Base-by-base conservation (phyloP, 1,139 yeast species). In the Nematodospora anomalae region DNA sequence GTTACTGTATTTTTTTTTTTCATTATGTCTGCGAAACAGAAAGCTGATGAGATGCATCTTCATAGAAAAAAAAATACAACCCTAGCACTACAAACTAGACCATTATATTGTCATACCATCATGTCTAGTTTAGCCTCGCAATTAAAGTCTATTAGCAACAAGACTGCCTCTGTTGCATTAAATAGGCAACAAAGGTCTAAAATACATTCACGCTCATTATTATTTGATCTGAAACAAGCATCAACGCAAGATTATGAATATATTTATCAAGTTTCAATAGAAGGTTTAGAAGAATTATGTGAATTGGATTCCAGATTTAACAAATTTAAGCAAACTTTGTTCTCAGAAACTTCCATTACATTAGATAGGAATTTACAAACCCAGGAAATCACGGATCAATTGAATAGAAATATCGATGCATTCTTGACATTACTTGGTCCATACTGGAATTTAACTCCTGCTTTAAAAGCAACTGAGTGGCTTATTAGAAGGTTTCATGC, bases 401-500 rank as follows among this genome's bases (percentile, higher is more conserved):
- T 94, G 42, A 81, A 89, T 56, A 74, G 72, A 41, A 89, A 92
- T 26, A 76, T 92, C 36, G 76, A 78, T 42, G 82, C 83, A 12
- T 92, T 87, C 53, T 65, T 92, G 44, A 71, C 82, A 36, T 68
- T 90, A 46, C 68, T 81, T n/a, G 83, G 95, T 2, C 87, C 88
- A 3, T 74, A 78, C 52, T 80, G 92, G 72, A 76, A 78, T 44
- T 66, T 89, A 36, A 74, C 80, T 21, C 87, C 95, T 11, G 76
- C 96, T 2, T 58, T 88, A 35, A 83, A 82, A 52, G 94, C 97
- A 8, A 71, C 88, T 9, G 99, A 92, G 65, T 92, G 98, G 98
- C 76, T 92, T 26, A 83, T 92, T 16, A 83, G 98, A 64, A 76
- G 97, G 51, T 94, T 90, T 58, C 88, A 86, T 57, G 79, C 87